A percentile compares a stretch with the other conserved stretches of the same genome.
Evolutionary conservation across 164 flowering plant species (phyloP).

Genomic region (Euptelea pleiosperma): DNA sequence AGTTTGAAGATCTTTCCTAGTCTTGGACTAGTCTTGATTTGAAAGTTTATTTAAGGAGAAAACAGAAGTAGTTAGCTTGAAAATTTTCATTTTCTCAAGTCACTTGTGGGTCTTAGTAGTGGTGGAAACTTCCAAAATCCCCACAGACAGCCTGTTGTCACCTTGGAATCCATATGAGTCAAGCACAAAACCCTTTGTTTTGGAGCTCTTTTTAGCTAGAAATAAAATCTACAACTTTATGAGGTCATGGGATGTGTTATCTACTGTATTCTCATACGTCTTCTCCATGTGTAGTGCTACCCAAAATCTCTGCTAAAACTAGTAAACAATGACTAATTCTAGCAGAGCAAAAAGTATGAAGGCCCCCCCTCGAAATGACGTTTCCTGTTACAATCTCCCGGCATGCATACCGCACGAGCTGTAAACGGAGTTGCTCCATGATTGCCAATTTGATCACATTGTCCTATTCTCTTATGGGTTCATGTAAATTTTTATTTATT

Average conservation of each 20-base stretch:
- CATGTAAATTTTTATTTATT: background rate
- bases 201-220: conserved; percentile 10
- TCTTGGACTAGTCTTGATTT: background rate
- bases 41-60: conserved; percentile 6
- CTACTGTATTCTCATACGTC: conserved; percentile 2
- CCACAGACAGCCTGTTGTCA: conserved; percentile 5
- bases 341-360: background rate
- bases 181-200: conserved; percentile 19
- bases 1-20: background rate
- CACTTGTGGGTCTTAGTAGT: conserved; percentile 3
- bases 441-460: conserved; percentile 14
- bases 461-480: conserved; percentile 5
- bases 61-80: conserved; percentile 5
- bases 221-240: conserved; percentile 4
- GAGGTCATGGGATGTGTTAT: conserved; percentile 14
- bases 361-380: conserved; percentile 6
- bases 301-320: conserved; percentile 8
- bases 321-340: conserved; percentile 12
- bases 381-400: conserved; percentile 5
- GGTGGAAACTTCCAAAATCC: conserved; percentile 15
- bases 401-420: conserved; percentile 7
- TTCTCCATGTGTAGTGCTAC: conserved; percentile 20
- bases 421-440: conserved; percentile 21
- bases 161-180: conserved; percentile 10
- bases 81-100: background rate